phyloP scores from a whole-genome alignment of 2,329 filamentous ascomycete species.

The Clarireedia homoeocarpa region DNA sequence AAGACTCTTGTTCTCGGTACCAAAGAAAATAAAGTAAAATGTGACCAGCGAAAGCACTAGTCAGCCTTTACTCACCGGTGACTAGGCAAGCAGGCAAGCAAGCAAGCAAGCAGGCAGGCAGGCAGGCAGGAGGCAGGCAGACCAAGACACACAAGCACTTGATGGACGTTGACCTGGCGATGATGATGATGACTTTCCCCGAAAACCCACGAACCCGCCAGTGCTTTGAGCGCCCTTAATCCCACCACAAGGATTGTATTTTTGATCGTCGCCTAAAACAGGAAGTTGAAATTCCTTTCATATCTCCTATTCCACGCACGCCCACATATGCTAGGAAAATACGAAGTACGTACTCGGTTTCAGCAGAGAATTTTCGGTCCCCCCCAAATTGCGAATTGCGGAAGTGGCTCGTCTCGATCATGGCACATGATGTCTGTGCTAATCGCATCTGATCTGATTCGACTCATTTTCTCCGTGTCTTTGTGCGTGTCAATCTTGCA shows the following conservation, averaged over 20 bases:
- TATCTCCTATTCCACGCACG: background rate
- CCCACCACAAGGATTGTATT: background rate
- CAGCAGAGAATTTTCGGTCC: background rate
- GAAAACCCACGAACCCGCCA: background rate
- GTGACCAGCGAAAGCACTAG: background rate
- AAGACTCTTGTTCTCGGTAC: background rate
- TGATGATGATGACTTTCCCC: background rate
- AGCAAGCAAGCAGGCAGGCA: no score
- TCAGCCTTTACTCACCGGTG: no score
- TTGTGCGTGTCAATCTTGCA: no score
- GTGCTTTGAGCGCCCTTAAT: background rate
- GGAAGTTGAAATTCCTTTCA: background rate
- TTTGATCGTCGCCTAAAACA: constrained; percentile 2
- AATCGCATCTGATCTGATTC: no score
- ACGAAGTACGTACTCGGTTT: background rate
- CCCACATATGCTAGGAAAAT: background rate
- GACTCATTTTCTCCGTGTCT: no score
- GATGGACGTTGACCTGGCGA: background rate
- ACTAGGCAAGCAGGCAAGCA: no score
- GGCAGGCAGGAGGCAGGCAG: no score
- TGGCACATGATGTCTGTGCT: no score
- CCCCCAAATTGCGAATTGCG: no score
- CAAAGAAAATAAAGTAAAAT: background rate
- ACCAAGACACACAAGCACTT: background rate
- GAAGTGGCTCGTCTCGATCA: no score